These are phyloP conservation scores for Stachybotrys elegans DNA, from an alignment of 2,329 filamentous ascomycete genomes.

Conservation along the genomic window DNA sequence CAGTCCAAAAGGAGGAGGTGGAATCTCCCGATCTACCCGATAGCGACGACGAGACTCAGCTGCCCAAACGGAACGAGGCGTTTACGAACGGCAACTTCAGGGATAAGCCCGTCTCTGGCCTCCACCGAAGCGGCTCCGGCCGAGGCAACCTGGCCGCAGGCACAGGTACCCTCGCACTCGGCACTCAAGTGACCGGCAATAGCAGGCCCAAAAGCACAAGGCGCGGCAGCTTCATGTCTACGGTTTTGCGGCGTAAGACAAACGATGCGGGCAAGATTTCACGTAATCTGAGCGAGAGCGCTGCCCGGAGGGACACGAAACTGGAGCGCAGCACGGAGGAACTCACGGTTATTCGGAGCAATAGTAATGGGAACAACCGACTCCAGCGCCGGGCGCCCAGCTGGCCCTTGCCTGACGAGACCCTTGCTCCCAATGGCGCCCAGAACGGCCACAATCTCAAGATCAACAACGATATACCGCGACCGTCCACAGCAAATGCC, in stretches of 20 bases:
- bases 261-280: conserved; percentile 47
- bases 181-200: too few relatives aligned
- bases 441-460: conserved; percentile 12
- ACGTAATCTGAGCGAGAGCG: conserved; percentile 50
- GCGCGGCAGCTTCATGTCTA: conserved; percentile 47
- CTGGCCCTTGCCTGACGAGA: conserved; percentile 27
- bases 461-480: conserved; percentile 9
- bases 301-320: conserved; percentile 56
- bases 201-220: conserved; percentile 28
- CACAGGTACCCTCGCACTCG: too few relatives aligned
- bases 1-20: conserved; percentile 40
- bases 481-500: conserved; percentile 17
- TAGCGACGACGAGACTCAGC: conserved; percentile 48
- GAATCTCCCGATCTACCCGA: conserved; percentile 57
- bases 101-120: conserved; percentile 17
- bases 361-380: conserved; percentile 16
- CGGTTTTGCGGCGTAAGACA: conserved; percentile 58
- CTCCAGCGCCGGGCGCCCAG: conserved; percentile 22
- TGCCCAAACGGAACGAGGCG: too few relatives aligned
- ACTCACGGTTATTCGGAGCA: conserved; percentile 39
- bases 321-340: conserved; percentile 55
- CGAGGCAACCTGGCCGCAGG: conserved; percentile 28
- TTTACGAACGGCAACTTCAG: conserved; percentile 5
- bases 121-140: conserved; percentile 37
- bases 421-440: conserved; percentile 19